phyloP scores from a whole-genome alignment of 108 stramenopile genomes.

The Bacterosira constricta region DNA sequence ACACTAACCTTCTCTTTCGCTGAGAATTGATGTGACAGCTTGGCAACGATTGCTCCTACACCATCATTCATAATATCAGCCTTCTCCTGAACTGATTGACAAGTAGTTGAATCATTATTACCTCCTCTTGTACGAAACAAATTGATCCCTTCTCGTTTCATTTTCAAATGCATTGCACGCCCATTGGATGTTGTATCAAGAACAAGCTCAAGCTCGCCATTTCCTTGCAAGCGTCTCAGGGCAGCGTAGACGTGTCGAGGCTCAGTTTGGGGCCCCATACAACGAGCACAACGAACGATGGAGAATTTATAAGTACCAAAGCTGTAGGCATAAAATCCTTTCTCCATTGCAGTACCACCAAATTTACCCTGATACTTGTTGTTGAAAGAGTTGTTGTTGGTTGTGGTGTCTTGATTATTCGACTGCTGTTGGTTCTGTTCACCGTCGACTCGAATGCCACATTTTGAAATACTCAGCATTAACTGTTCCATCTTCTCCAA shows the following conservation, averaged over 20 bases:
- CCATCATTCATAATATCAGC: not conserved
- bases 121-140: slow-evolving; percentile 44
- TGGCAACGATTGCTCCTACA: slow-evolving; percentile 27
- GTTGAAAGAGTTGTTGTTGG: not conserved
- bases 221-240: slow-evolving; percentile 68
- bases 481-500: slow-evolving; percentile 64
- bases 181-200: slow-evolving; percentile 62
- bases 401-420: not conserved
- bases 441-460: slow-evolving; percentile 52
- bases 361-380: not conserved
- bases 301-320: slow-evolving; percentile 76
- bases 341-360: slow-evolving; percentile 53
- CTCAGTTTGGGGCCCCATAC: slow-evolving; percentile 69
- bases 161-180: slow-evolving; percentile 56
- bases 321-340: slow-evolving; percentile 74
- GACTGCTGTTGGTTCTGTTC: slow-evolving; percentile 3
- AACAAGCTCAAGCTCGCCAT: slow-evolving; percentile 71
- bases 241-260: slow-evolving; percentile 90
- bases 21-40: slow-evolving; percentile 47
- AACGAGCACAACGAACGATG: slow-evolving; percentile 63
- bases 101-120: not conserved
- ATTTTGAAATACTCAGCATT: slow-evolving; percentile 55
- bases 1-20: slow-evolving; percentile 53
- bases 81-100: not conserved
- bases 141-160: slow-evolving; percentile 52